phyloP scores from a whole-genome alignment of 768 basidiomycete genomes.

The Goffeauzyma gilvescens region DNA sequence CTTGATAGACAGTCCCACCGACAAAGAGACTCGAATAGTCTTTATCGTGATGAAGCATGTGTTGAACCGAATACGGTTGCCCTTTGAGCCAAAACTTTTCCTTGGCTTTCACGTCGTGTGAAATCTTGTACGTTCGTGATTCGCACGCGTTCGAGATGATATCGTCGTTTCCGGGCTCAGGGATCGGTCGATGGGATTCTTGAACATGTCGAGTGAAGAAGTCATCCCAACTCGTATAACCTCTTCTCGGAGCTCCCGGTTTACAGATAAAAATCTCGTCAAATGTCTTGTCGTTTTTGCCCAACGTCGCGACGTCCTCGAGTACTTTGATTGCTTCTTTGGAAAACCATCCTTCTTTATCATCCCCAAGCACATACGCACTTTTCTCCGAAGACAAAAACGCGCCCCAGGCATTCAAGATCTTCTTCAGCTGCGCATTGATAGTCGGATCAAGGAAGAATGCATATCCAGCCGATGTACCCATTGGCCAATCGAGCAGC shows the following conservation, averaged over 20 bases:
- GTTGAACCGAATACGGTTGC: slow-evolving; percentile 42
- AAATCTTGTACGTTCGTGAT: slow-evolving; percentile 37
- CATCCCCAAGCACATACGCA: slow-evolving; percentile 33
- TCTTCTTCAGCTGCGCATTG: slow-evolving; percentile 37
- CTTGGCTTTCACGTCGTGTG: slow-evolving; percentile 32
- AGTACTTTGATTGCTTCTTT: slow-evolving; percentile 25
- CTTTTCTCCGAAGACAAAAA: slow-evolving; percentile 39
- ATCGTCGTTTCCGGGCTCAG: slow-evolving; percentile 25
- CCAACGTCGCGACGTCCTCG: slow-evolving; percentile 25
- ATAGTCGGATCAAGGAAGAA: slow-evolving; percentile 36
- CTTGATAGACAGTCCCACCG: slow-evolving; percentile 40
- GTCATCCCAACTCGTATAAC: slow-evolving; percentile 38
- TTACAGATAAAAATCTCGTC: slow-evolving; percentile 35
- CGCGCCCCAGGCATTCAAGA: slow-evolving; percentile 39
- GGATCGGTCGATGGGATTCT: slow-evolving; percentile 35
- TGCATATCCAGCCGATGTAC: slow-evolving; percentile 31
- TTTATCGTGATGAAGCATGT: slow-evolving; percentile 40
- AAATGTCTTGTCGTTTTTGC: slow-evolving; percentile 28
- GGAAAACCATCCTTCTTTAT: slow-evolving; percentile 40
- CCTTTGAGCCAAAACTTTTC: slow-evolving; percentile 48
- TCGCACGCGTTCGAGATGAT: slow-evolving; percentile 43
- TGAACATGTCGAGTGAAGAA: slow-evolving; percentile 39
- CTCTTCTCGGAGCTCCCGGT: slow-evolving; percentile 34
- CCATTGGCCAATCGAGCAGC: slow-evolving; percentile 37
- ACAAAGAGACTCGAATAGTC: slow-evolving; percentile 35